phyloP scores from a whole-genome alignment of 768 basidiomycete species.

The Pleurotus eryngii region DNA sequence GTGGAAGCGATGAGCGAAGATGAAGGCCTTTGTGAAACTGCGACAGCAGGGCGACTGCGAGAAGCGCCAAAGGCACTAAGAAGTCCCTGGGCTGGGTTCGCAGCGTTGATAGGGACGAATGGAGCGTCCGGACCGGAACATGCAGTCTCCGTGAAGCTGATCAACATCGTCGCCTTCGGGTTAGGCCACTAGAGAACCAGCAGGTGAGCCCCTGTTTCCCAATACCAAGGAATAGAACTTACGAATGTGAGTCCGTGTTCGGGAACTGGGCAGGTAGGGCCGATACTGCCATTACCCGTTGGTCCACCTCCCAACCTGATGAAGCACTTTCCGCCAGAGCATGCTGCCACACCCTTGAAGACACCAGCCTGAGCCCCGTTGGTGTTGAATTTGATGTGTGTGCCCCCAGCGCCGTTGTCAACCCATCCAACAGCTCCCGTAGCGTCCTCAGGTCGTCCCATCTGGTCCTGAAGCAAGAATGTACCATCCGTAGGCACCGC shows the following conservation, averaged over 20 bases:
- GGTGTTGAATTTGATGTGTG: slow-evolving; percentile 2
- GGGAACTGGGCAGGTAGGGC: background rate
- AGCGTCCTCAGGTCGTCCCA: background rate
- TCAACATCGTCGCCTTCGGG: background rate
- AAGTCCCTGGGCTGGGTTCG: background rate
- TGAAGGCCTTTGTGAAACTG: background rate
- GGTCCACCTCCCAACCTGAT: slow-evolving; percentile 2
- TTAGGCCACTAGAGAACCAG: background rate
- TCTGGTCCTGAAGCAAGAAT: background rate
- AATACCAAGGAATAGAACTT: too few relatives aligned
- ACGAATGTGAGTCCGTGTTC: slow-evolving; percentile 1
- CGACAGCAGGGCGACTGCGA: background rate
- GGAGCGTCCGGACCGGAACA: slow-evolving; percentile 1
- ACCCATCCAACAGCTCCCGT: background rate
- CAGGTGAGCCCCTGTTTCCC: too few relatives aligned
- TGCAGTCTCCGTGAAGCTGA: slow-evolving; percentile 6
- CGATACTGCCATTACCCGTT: background rate
- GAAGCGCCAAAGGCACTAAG: background rate
- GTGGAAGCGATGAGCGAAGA: background rate
- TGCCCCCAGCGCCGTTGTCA: background rate
- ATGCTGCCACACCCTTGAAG: background rate
- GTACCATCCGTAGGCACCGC: slow-evolving; percentile 1
- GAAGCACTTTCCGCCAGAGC: background rate
- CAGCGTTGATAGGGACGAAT: background rate
- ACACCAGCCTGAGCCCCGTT: background rate